phyloP scores from a whole-genome alignment of 176 grass and related monocot species.

The Tillandsia leiboldiana region DNA sequence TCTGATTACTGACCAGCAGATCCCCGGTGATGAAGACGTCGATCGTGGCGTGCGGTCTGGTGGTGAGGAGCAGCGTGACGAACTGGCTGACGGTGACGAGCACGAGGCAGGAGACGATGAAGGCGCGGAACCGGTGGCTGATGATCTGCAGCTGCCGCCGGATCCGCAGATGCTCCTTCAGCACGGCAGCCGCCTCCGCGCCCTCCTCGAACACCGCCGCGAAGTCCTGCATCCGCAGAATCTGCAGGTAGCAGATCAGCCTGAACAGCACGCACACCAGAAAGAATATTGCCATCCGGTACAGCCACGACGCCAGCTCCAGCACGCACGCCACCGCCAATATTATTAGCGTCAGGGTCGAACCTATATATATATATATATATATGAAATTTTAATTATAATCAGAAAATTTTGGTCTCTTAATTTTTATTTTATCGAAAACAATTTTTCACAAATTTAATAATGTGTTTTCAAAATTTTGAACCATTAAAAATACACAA shows the following conservation, averaged over 20 bases:
- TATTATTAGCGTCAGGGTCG: too few relatives aligned
- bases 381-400: too few relatives aligned
- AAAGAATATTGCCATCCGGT: slow-evolving; percentile 64
- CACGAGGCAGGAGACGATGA: slow-evolving; percentile 58
- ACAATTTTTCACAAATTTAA: too few relatives aligned
- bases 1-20: slow-evolving; percentile 40
- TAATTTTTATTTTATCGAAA: too few relatives aligned
- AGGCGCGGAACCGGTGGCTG: slow-evolving; percentile 63
- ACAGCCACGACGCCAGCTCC: slow-evolving; percentile 61
- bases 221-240: slow-evolving; percentile 78
- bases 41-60: slow-evolving; percentile 46
- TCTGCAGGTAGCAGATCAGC: slow-evolving; percentile 70
- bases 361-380: too few relatives aligned
- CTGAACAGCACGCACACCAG: slow-evolving; percentile 67
- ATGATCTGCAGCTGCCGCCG: slow-evolving; percentile 53
- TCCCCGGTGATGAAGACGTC: slow-evolving; percentile 59
- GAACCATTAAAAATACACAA: too few relatives aligned
- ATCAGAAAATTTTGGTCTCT: too few relatives aligned
- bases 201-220: slow-evolving; percentile 45
- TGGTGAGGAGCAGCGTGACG: slow-evolving; percentile 47
- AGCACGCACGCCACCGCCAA: slow-evolving; percentile 21
- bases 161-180: slow-evolving; percentile 52
- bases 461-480: too few relatives aligned
- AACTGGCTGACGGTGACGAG: slow-evolving; percentile 74
- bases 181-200: slow-evolving; percentile 45